Conservation (phyloP, 495 filamentous ascomycete species). For the Chaetomium cochliodes region DNA sequence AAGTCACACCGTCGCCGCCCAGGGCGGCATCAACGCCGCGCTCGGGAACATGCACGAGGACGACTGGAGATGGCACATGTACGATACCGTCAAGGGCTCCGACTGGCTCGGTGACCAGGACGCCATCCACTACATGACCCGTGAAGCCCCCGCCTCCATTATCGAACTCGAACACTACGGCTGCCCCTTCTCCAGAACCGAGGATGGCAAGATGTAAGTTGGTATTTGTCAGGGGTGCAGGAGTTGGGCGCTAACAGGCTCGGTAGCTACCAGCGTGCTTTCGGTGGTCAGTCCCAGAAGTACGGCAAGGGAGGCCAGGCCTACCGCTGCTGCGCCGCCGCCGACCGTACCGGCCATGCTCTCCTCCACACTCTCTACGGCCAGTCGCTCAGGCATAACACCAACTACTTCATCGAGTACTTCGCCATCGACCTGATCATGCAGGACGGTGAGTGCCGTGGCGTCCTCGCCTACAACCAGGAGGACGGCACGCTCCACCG, state of each 20-base stretch:
- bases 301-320: slow-evolving; percentile 96
- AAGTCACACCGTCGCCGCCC: slow-evolving; percentile 92
- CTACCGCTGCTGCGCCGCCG: slow-evolving; percentile 92
- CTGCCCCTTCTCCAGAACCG: slow-evolving; percentile 95
- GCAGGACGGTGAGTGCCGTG: slow-evolving; percentile 93
- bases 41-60: slow-evolving; percentile 86
- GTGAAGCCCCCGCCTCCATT: slow-evolving; percentile 86
- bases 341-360: slow-evolving; percentile 93
- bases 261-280: slow-evolving; percentile 82
- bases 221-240: too few relatives aligned
- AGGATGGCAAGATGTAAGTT: slow-evolving; percentile 84
- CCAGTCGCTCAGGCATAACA: slow-evolving; percentile 94
- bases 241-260: slow-evolving; percentile 16
- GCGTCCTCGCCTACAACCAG: slow-evolving; percentile 95
- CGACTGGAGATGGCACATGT: slow-evolving; percentile 99
- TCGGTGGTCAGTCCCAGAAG: slow-evolving; percentile 94
- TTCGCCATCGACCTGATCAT: slow-evolving; percentile 95
- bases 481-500: slow-evolving; percentile 96
- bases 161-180: slow-evolving; percentile 97
- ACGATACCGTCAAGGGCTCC: slow-evolving; percentile 97
- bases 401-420: slow-evolving; percentile 99
- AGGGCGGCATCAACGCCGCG: slow-evolving; percentile 93
- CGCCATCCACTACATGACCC: slow-evolving; percentile 98
- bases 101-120: slow-evolving; percentile 99
- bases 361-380: slow-evolving; percentile 97